Conservation (phyloP, 306 rosid genomes). For the Mimosa pudica region DNA sequence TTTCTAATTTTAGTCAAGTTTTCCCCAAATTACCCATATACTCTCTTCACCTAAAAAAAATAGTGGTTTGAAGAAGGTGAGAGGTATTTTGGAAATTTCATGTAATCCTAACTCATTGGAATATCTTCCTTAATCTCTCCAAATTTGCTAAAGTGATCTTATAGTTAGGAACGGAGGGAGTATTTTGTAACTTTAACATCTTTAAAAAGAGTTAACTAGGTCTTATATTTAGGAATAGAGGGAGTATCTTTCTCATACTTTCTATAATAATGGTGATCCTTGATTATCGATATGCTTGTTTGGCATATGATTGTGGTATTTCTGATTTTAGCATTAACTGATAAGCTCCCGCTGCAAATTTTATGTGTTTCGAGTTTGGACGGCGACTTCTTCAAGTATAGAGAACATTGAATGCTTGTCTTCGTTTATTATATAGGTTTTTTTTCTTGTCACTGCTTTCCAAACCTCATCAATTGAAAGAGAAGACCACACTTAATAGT, state of each 20-base stretch:
- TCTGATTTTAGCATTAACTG: slow-evolving; percentile 11
- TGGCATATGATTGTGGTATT: slow-evolving; percentile 1
- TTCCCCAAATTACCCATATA: too few relatives aligned
- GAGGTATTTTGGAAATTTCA: too few relatives aligned
- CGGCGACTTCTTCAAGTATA: slow-evolving; percentile 5
- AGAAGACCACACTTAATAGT: slow-evolving; percentile 71
- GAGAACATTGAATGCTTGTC: slow-evolving; percentile 30
- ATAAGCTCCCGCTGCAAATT: slow-evolving; percentile 18
- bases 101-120: too few relatives aligned
- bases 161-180: too few relatives aligned
- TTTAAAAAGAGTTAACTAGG: too few relatives aligned
- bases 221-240: too few relatives aligned
- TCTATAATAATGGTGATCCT: slow-evolving; percentile 9
- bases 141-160: too few relatives aligned
- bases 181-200: too few relatives aligned
- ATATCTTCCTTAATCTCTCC: too few relatives aligned
- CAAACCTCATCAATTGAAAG: slow-evolving; percentile 53
- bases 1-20: too few relatives aligned
- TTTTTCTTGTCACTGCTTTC: slow-evolving; percentile 59
- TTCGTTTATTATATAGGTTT: neutral
- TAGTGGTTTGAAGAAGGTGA: too few relatives aligned
- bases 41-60: too few relatives aligned
- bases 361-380: neutral
- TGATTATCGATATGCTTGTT: slow-evolving; percentile 20
- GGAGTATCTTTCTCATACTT: neutral